Conservation (phyloP, 106 monocot genomes). For the Dioscorea dumetorum region DNA sequence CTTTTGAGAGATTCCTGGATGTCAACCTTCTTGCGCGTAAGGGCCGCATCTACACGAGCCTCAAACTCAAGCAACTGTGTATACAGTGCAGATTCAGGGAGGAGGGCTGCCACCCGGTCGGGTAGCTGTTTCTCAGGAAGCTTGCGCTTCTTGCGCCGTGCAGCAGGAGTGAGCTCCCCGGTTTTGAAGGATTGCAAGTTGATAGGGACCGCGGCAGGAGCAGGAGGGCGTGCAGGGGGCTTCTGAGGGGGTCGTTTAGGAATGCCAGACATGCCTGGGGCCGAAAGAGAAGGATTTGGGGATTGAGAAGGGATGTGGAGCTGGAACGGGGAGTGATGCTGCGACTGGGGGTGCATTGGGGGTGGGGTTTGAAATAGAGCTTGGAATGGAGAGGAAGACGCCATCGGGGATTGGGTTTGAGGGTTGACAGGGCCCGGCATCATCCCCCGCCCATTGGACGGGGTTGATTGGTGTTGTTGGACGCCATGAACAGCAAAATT, state of each 20-base stretch:
- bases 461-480: too few species aligned
- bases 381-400: constrained; percentile 13
- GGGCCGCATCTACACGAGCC: constrained; percentile 74
- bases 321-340: constrained; percentile 44
- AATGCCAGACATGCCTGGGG: too few species aligned
- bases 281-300: constrained; percentile 12
- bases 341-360: constrained; percentile 8
- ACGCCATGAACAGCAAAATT: too few species aligned
- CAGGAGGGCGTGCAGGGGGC: constrained; percentile 24
- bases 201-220: constrained; percentile 7
- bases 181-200: constrained; percentile 23
- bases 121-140: constrained; percentile 90
- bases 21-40: constrained; percentile 83
- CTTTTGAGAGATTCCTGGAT: constrained; percentile 80
- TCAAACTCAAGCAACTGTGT: constrained; percentile 96
- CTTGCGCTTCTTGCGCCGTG: constrained; percentile 88
- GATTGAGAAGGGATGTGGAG: constrained; percentile 18
- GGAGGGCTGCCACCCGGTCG: constrained; percentile 83
- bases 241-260: constrained; percentile 17
- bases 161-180: constrained; percentile 78
- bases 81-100: constrained; percentile 91
- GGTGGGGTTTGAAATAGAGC: constrained; percentile 29
- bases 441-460: too few species aligned
- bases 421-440: too few species aligned
- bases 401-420: too few species aligned